Evolutionary conservation across 768 basidiomycete genomes (phyloP), one percentile per base, ranked within the genome.

Genomic region (Auriscalpium orientale): DNA sequence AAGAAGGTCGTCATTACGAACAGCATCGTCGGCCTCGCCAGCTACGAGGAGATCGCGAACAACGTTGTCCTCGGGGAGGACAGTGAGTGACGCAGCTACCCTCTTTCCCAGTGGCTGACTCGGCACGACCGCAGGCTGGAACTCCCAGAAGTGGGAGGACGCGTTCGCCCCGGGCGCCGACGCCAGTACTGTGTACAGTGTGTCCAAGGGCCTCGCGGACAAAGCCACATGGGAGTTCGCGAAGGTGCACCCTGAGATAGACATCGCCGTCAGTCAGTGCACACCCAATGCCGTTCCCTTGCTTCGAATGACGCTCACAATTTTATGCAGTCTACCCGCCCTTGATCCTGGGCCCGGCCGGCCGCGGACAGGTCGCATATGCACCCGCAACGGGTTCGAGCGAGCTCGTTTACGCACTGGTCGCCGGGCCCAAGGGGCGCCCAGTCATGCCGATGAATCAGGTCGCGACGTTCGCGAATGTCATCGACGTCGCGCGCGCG

Each of bases 181-280:
- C 28, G 28, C 28, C 4, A 28, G 28, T 7, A 28, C 28, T 4
- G 28, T 61, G 10, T 79, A 76, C 54, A 46, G 52, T 18, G 70
- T 70, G 4, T 66, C 73, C 9, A 76, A 76, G 61, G 68, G 64
- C 1, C 50, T 63, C 4, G 57, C 65, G 11, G 66, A 67, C 49
- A 49, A 46, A 5, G 60, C 60, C 1, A 62, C 55, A 3, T 66
- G 65, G 63, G 46, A 58, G 28, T 66, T 66, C 44, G 62, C 58
- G 2, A 55, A 60, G 7, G 51, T 59, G 38, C 64, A 67, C 46
- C 58, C 59, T 2, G 56, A 60, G 20, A 28, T 62, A 16, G 64
- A 66, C 50, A 22, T 66, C 5, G 56, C 62, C 2, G 53, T 60
- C 43, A 56, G 65, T 66, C 37, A 33, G 64, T 51, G 21, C 49